Percentiles rank a stretch among this genome's conserved stretches.
These are phyloP conservation scores for Starmerella riodocensis DNA, from an alignment of 805 yeast genomes.

Conservation along the genomic window DNA sequence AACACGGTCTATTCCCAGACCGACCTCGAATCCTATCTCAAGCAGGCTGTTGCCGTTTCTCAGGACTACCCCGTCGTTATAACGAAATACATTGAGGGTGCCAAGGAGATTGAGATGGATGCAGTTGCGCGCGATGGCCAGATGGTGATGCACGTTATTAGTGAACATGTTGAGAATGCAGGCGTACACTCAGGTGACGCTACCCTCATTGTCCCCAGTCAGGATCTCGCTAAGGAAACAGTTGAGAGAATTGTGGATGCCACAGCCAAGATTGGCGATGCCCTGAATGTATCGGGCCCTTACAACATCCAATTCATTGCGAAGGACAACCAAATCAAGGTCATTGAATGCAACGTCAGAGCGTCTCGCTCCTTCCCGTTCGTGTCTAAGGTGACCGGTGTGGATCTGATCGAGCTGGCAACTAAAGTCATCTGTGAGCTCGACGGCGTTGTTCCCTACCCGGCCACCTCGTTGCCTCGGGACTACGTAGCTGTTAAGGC, in stretches of 20 bases:
- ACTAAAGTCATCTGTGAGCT: constrained; percentile 60
- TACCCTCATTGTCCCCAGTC: constrained; percentile 92
- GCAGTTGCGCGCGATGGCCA: constrained; percentile 95
- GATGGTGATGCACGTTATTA: constrained; percentile 90
- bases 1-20: constrained; percentile 84
- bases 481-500: constrained; percentile 94
- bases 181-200: constrained; percentile 99
- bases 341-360: constrained; percentile 95
- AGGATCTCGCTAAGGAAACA: constrained; percentile 83
- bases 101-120: constrained; percentile 97
- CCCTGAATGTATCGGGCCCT: constrained; percentile 93
- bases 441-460: constrained; percentile 68
- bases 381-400: constrained; percentile 92
- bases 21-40: constrained; percentile 73
- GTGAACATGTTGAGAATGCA: constrained; percentile 97
- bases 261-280: constrained; percentile 90
- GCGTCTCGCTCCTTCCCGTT: constrained; percentile 99
- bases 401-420: constrained; percentile 92
- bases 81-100: constrained; percentile 90
- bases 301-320: constrained; percentile 95
- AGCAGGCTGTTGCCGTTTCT: constrained; percentile 94
- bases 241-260: constrained; percentile 85
- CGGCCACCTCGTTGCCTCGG: constrained; percentile 74
- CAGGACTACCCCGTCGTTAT: constrained; percentile 97
- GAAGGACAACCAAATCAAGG: constrained; percentile 89